Percentiles rank a stretch among this genome's conserved stretches.
Conservation (phyloP, 768 basidiomycete species). For the Amylocystis lapponica region DNA sequence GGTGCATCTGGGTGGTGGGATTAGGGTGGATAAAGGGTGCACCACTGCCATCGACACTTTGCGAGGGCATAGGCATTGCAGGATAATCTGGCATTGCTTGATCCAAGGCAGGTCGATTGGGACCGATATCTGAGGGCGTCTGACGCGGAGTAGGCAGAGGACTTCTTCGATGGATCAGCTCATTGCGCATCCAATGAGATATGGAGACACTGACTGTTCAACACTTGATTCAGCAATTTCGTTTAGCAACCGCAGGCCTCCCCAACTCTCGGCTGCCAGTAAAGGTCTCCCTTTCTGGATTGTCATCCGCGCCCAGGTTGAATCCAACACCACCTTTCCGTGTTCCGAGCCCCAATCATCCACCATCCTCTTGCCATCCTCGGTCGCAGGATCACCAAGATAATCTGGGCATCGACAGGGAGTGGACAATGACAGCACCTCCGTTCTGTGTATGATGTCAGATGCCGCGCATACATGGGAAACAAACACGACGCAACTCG, state of each 20-base stretch:
- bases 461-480: not conserved
- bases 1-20: no score
- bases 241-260: conserved; percentile 8
- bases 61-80: no score
- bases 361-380: conserved; percentile 51
- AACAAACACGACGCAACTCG: conserved; percentile 10
- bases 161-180: conserved; percentile 36
- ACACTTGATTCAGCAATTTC: conserved; percentile 9
- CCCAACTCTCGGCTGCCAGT: conserved; percentile 35
- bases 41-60: no score
- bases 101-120: no score
- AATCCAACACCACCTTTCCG: conserved; percentile 44
- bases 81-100: no score
- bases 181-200: not conserved
- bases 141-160: conserved; percentile 57
- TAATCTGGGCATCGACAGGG: conserved; percentile 47
- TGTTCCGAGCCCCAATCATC: conserved; percentile 50
- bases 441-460: conserved; percentile 34
- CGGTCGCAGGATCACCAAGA: conserved; percentile 52
- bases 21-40: not conserved
- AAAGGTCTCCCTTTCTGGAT: conserved; percentile 39
- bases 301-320: conserved; percentile 47
- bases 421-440: conserved; percentile 48
- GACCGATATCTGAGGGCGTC: conserved; percentile 42
- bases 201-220: conserved; percentile 38